Conservation (phyloP, 331 rosid species). For the Malus hybrid region DNA sequence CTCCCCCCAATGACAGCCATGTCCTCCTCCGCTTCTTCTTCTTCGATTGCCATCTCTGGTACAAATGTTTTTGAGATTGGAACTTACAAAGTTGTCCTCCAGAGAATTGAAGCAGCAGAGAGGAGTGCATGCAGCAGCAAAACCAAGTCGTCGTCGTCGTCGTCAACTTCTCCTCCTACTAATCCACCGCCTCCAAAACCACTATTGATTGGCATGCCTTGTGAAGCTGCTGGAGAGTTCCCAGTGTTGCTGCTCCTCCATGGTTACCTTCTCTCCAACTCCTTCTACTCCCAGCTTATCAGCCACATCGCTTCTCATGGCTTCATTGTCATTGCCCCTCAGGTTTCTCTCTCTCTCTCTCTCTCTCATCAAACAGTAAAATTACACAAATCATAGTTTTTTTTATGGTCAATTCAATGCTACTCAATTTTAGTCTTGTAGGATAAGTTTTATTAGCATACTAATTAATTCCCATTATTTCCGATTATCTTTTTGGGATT, state of each 20-base stretch:
- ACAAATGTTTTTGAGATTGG: constrained; percentile 15
- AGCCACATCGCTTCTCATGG: constrained; percentile 84
- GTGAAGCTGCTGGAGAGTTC: constrained; percentile 50
- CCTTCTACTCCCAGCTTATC: constrained; percentile 82
- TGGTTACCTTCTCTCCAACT: constrained; percentile 68
- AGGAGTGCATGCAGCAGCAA: neutral
- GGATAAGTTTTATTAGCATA: neutral
- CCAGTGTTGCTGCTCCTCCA: constrained; percentile 57
- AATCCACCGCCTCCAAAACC: constrained; percentile 54
- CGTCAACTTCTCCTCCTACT: constrained; percentile 6
- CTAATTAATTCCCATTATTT: neutral
- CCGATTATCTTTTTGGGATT: neutral
- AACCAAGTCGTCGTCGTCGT: neutral
- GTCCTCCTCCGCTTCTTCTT: constrained; percentile 14
- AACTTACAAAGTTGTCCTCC: neutral
- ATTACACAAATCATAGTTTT: neutral
- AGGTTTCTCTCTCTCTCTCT: constrained; percentile 28
- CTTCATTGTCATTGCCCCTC: constrained; percentile 81
- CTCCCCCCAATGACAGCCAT: neutral
- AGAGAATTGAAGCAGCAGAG: constrained; percentile 3
- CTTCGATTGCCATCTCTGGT: neutral
- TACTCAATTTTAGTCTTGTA: neutral
- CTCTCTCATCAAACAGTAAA: neutral
- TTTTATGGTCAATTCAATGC: neutral
- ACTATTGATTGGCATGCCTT: constrained; percentile 60